Percentiles rank a stretch among this genome's conserved stretches.
Conservation (phyloP, 345 rosid genomes). For the Brassica nigra region DNA sequence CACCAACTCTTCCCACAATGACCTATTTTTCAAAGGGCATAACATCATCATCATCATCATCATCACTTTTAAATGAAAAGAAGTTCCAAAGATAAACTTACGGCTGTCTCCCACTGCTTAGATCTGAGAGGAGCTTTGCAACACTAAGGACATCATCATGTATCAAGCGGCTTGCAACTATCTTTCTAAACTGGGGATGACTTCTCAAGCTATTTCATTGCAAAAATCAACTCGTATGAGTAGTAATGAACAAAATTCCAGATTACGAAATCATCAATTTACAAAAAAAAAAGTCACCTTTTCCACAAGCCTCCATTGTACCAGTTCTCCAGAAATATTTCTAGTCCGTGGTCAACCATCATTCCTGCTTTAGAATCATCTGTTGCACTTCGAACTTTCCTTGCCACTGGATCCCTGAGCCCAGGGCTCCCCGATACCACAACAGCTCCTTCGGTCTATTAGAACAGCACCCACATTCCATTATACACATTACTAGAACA, state of each 20-base stretch:
- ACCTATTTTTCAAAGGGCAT: slow-evolving; percentile 43
- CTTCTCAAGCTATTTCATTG: slow-evolving; percentile 64
- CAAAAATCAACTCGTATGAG: slow-evolving; percentile 17
- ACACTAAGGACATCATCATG: slow-evolving; percentile 60
- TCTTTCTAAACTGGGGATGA: slow-evolving; percentile 63
- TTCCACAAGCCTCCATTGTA: slow-evolving; percentile 76
- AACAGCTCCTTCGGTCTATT: slow-evolving; percentile 71
- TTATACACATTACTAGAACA: background rate
- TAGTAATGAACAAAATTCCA: slow-evolving; percentile 10
- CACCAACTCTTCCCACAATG: slow-evolving; percentile 86
- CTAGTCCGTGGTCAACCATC: slow-evolving; percentile 63
- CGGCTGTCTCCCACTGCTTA: slow-evolving; percentile 87
- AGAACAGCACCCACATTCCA: background rate
- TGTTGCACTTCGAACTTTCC: slow-evolving; percentile 70
- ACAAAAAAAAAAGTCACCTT: slow-evolving; percentile 52
- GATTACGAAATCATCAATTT: background rate
- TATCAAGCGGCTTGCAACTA: slow-evolving; percentile 57
- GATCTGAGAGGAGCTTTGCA: slow-evolving; percentile 70
- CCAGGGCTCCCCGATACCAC: slow-evolving; percentile 95
- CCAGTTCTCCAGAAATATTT: slow-evolving; percentile 65
- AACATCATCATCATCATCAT: slow-evolving; percentile 18
- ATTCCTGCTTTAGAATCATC: slow-evolving; percentile 67
- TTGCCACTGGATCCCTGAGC: slow-evolving; percentile 47
- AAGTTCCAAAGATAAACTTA: slow-evolving; percentile 45
- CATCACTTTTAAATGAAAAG: background rate